Evolutionary conservation across 352 stramenopile species (phyloP).

Genomic region (Pythium dissimile): DNA sequence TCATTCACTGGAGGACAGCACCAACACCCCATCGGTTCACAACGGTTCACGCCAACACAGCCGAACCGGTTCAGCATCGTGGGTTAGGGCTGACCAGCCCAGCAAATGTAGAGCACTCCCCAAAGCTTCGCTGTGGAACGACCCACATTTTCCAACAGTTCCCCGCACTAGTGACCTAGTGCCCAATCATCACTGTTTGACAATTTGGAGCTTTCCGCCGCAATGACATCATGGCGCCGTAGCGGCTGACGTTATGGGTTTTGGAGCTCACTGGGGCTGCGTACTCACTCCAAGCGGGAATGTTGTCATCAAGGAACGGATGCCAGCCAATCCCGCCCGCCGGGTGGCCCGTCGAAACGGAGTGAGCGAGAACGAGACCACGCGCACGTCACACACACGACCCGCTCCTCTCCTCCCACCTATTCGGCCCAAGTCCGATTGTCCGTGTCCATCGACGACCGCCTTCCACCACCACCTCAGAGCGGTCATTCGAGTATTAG

Average conservation of each 20-base stretch:
- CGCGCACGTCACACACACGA: slow-evolving; percentile 10
- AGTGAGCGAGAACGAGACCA: background rate
- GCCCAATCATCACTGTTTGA: slow-evolving; percentile 8
- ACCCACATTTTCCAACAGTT: background rate
- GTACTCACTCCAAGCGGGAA: background rate
- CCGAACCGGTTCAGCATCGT: slow-evolving; percentile 2
- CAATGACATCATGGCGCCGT: slow-evolving; percentile 47
- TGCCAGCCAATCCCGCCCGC: slow-evolving; percentile 5
- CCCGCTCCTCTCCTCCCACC: background rate
- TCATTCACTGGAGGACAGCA: slow-evolving; percentile 21
- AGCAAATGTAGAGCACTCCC: no score
- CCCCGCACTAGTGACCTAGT: background rate
- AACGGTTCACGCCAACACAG: slow-evolving; percentile 1
- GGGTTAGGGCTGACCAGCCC: no score
- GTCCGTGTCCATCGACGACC: background rate
- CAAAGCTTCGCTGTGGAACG: no score
- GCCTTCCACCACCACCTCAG: no score
- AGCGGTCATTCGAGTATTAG: slow-evolving; percentile 13
- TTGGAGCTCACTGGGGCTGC: background rate
- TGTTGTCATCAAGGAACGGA: slow-evolving; percentile 4
- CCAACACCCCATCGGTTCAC: slow-evolving; percentile 6
- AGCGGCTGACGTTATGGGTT: slow-evolving; percentile 31
- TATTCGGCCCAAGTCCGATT: no score
- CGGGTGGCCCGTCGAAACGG: background rate
- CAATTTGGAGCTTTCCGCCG: background rate